Conservation (phyloP, 2,329 filamentous ascomycete species). For the Sporothrix mexicana region DNA sequence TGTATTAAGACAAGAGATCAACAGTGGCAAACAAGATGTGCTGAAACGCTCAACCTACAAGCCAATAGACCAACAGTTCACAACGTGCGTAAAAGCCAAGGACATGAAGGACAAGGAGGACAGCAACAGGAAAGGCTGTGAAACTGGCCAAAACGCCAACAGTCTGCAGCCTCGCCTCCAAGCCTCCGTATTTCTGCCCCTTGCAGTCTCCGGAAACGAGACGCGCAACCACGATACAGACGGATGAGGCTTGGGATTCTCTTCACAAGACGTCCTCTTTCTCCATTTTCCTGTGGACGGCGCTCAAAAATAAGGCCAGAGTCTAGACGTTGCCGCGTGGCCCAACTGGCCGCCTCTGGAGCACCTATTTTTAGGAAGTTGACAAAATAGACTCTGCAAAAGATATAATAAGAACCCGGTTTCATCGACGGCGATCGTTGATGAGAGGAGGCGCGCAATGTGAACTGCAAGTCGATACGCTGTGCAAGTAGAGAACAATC, state of each 20-base stretch:
- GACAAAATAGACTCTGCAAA: neutral
- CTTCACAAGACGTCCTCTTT: neutral
- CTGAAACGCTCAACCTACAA: neutral
- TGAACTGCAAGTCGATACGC: too few species aligned
- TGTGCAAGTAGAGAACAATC: neutral
- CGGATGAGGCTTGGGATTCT: neutral
- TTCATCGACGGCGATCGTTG: conserved; percentile 13
- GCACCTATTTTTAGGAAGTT: neutral
- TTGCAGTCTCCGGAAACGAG: neutral
- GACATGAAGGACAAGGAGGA: too few species aligned
- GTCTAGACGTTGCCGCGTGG: neutral
- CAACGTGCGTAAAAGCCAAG: neutral
- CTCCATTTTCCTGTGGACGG: neutral
- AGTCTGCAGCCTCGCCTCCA: neutral
- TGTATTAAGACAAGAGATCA: neutral
- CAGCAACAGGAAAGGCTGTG: neutral
- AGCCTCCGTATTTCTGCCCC: neutral
- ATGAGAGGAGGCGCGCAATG: neutral
- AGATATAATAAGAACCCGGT: neutral
- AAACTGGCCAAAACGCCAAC: neutral
- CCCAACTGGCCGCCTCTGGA: neutral
- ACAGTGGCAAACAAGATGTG: neutral
- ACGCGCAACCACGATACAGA: conserved; percentile 4
- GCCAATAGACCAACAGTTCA: neutral
- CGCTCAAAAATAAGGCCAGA: neutral